Evolutionary conservation across 2,329 filamentous ascomycete species (phyloP).

Genomic region (Sclerotiophoma versabilis): DNA sequence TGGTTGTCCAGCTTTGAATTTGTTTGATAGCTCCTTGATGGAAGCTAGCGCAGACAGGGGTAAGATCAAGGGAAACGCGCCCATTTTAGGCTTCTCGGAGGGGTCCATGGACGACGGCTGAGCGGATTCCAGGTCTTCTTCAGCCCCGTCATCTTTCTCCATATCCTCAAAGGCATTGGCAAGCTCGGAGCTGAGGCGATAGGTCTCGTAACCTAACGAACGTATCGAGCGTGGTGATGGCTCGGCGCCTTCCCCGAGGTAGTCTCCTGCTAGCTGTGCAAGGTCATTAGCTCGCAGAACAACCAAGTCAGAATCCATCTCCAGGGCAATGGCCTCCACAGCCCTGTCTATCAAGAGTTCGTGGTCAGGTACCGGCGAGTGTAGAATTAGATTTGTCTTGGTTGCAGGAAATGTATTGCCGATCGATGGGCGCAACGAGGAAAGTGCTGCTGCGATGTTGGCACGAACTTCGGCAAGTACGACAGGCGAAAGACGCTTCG

Average conservation of each 20-base stretch:
- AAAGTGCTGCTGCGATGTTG: conserved; percentile 59
- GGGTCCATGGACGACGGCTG: conserved; percentile 23
- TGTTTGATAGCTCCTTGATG: conserved; percentile 28
- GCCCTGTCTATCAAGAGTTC: conserved; percentile 64
- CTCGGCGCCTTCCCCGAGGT: conserved; percentile 69
- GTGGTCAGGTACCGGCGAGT: conserved; percentile 65
- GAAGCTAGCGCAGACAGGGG: conserved; percentile 31
- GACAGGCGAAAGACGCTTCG: conserved; percentile 34
- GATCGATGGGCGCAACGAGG: conserved; percentile 42
- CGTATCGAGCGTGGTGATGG: conserved; percentile 57
- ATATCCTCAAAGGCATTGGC: conserved; percentile 34
- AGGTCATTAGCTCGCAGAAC: conserved; percentile 73
- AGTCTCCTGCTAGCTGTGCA: conserved; percentile 72
- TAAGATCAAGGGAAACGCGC: conserved; percentile 20
- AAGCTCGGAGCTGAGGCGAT: conserved; percentile 48
- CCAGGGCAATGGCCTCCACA: conserved; percentile 68
- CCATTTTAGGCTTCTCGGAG: conserved; percentile 18
- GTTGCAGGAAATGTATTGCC: conserved; percentile 55
- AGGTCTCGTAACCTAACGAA: conserved; percentile 64
- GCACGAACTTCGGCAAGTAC: conserved; percentile 56
- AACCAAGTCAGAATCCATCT: conserved; percentile 71
- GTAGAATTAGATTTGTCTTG: conserved; percentile 65
- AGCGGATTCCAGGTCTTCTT: conserved; percentile 50
- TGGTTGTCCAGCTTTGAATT: conserved; percentile 21
- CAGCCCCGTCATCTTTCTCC: conserved; percentile 31